These are phyloP conservation scores for Eimeria praecox DNA, from an alignment of 169 alveolate species.

Conservation along the genomic window DNA sequence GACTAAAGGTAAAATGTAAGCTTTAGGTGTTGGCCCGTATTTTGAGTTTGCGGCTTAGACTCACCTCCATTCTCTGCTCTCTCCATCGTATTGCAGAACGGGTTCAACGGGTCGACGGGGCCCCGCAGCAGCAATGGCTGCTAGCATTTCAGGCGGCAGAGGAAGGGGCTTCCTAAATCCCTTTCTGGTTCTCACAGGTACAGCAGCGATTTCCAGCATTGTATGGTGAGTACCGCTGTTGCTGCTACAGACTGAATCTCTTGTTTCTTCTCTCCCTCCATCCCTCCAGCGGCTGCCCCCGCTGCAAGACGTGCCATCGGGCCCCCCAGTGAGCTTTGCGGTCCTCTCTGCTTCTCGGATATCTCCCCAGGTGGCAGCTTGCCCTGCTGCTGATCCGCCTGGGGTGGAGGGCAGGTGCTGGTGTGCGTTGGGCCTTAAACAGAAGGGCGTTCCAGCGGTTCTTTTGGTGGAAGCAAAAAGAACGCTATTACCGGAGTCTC, in stretches of 20 bases:
- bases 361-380: conserved; percentile 47
- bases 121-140: conserved; percentile 75
- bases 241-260: conserved; percentile 32
- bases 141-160: conserved; percentile 81
- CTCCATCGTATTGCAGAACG: conserved; percentile 81
- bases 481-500: neutral
- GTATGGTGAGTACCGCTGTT: conserved; percentile 10
- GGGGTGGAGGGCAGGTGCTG: conserved; percentile 10
- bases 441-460: conserved; percentile 39
- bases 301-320: conserved; percentile 27
- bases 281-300: conserved; percentile 68
- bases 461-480: conserved; percentile 31
- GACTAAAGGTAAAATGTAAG: neutral
- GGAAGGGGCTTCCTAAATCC: conserved; percentile 82
- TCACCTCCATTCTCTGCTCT: conserved; percentile 82
- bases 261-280: conserved; percentile 9
- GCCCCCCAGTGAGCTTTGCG: conserved; percentile 19
- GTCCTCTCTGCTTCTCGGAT: neutral
- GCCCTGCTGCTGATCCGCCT: neutral
- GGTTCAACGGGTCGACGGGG: conserved; percentile 75
- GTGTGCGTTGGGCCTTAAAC: conserved; percentile 41
- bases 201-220: conserved; percentile 72
- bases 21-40: neutral
- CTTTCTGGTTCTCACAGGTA: conserved; percentile 80
- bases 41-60: neutral